Evolutionary conservation across 169 alveolate species (phyloP).

Genomic region (Cryptosporidium meleagridis): DNA sequence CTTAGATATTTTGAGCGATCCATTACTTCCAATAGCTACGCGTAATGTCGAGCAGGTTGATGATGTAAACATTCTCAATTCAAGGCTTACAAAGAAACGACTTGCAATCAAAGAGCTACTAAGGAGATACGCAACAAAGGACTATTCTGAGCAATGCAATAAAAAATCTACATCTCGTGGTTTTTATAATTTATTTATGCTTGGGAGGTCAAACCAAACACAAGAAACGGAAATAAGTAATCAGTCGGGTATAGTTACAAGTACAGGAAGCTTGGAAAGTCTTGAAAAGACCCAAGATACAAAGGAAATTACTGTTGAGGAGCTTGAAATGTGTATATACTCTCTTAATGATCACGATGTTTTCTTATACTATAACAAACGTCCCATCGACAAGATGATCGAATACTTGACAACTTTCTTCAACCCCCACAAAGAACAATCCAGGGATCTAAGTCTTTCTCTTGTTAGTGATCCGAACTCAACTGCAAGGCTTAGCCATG

Average conservation of each 20-base stretch:
- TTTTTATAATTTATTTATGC: constrained; percentile 33
- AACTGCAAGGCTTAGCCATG: constrained; percentile 90
- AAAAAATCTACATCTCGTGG: constrained; percentile 33
- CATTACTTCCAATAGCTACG: constrained; percentile 86
- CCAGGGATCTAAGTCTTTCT: constrained; percentile 53
- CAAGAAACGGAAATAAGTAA: constrained; percentile 4
- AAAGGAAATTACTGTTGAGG: constrained; percentile 84
- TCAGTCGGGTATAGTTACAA: constrained; percentile 50
- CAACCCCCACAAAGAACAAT: constrained; percentile 32
- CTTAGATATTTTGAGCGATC: constrained; percentile 85
- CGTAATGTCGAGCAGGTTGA: constrained; percentile 78
- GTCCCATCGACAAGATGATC: constrained; percentile 70
- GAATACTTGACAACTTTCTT: constrained; percentile 49
- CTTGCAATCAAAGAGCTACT: constrained; percentile 66
- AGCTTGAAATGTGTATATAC: constrained; percentile 91
- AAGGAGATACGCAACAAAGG: constrained; percentile 41
- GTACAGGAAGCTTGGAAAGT: constrained; percentile 53
- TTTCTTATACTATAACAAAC: constrained; percentile 56
- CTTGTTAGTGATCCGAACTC: constrained; percentile 23
- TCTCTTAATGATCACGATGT: constrained; percentile 89
- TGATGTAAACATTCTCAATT: constrained; percentile 24
- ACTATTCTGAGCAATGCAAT: constrained; percentile 19
- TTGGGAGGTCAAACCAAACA: constrained; percentile 5
- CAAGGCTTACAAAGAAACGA: constrained; percentile 40
- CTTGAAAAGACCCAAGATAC: constrained; percentile 71